A percentile compares a stretch with the other conserved stretches of the same genome.
These are phyloP conservation scores for Ormosia emarginata DNA, from an alignment of 306 rosid genomes.

Conservation along the genomic window DNA sequence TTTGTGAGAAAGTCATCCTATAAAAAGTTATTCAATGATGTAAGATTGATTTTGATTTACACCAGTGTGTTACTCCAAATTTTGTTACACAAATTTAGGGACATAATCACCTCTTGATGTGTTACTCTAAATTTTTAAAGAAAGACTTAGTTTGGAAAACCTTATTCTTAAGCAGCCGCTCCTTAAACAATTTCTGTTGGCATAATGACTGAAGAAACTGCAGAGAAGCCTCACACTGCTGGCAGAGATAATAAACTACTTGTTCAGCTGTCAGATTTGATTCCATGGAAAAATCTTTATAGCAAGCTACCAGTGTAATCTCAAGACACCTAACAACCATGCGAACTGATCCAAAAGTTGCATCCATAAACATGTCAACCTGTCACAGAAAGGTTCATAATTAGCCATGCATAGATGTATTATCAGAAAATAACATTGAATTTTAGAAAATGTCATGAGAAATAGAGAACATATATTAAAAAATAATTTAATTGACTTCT, in stretches of 20 bases:
- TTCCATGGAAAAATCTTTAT: slow-evolving; percentile 33
- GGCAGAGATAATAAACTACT: slow-evolving; percentile 65
- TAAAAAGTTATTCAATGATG: not conserved
- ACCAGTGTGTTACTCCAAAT: not conserved
- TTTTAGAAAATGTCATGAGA: not conserved
- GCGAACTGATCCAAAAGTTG: slow-evolving; percentile 85
- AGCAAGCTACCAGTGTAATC: slow-evolving; percentile 44
- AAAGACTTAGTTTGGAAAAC: slow-evolving; percentile 32
- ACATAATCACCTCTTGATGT: slow-evolving; percentile 1
- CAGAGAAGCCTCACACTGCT: slow-evolving; percentile 94
- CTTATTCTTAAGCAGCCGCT: slow-evolving; percentile 86
- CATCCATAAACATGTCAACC: slow-evolving; percentile 94
- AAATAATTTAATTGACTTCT: not conserved
- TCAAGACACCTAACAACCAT: slow-evolving; percentile 61
- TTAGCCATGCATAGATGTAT: slow-evolving; percentile 30
- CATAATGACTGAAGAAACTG: slow-evolving; percentile 86
- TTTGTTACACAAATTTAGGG: slow-evolving; percentile 6
- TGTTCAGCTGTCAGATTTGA: slow-evolving; percentile 51
- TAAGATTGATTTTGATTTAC: slow-evolving; percentile 9
- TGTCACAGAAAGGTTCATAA: slow-evolving; percentile 38
- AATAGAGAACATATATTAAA: not conserved
- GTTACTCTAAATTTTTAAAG: slow-evolving; percentile 17
- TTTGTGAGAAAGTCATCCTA: not conserved
- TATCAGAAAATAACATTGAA: not conserved
- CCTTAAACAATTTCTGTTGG: slow-evolving; percentile 84